Evolutionary conservation across 2,329 filamentous ascomycete species (phyloP), one percentile per base, ranked within the genome.

Genomic region (Trichoderma asperellum): DNA sequence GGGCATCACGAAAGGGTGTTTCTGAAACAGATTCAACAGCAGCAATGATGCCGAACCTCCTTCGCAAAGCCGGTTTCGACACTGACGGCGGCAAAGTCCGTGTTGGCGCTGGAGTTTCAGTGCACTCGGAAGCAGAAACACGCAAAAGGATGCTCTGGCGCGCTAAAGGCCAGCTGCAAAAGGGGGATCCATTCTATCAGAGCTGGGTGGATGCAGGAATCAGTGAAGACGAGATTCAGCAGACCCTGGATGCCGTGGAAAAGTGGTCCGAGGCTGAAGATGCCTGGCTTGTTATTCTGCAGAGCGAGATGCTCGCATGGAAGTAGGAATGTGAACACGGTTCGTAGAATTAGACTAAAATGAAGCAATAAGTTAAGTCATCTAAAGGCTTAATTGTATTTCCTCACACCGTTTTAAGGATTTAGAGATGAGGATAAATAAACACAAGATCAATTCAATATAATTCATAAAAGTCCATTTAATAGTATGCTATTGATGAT

Each of bases 121-220:
- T 66, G 29, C 43, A 49, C 29, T 66, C 63, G 14, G 37, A 49
- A 16, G 11, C 37, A 14, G 63, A 58, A 27, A 18, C 53, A 11
- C 53, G 63, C 14, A 47, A 66, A 27, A 27, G 63, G 14, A 27
- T 66, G 53, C n/a, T 40, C n/a, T 66, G 63, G 63, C 63, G 63
- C 14, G 63, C 63, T 8, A 40, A 43, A 12, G 63, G 63, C 6
- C 63, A 66, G 52, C 29, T 66, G 14, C 63, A 66, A 21, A n/a
- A 24, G 4, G 53, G 63, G 8, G 63, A 66, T 37, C 63, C 63
- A 27, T 66, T 58, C 29, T 66, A 66, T 11, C 63, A 66, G 53
- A 66, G 14, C 21, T 66, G 63, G 63, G 18, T 66, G 35, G 63
- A 66, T 49, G 63, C 63, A 49, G 63, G 63, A 40, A 66, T 66